Evolutionary conservation across 148 eudicot genomes (phyloP).

Genomic region (Polygonum maritimum): DNA sequence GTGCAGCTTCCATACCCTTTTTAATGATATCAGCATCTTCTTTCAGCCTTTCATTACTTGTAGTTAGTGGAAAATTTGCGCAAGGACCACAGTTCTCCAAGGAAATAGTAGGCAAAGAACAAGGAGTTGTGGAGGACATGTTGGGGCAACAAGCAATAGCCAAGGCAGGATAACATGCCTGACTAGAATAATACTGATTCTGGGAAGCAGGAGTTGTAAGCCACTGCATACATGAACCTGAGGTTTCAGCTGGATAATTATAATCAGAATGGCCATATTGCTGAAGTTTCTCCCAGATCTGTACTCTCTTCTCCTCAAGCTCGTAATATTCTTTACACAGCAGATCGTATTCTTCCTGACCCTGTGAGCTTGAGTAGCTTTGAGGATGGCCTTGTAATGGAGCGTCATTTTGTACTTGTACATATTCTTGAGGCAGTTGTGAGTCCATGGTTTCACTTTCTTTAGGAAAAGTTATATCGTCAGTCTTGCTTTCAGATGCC

Average conservation of each 20-base stretch:
- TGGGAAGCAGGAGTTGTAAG: slow-evolving; percentile 24
- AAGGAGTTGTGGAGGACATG: slow-evolving; percentile 35
- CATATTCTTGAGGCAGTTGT: slow-evolving; percentile 14
- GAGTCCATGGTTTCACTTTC: slow-evolving; percentile 23
- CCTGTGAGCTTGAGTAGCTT: slow-evolving; percentile 23
- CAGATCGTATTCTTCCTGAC: slow-evolving; percentile 42
- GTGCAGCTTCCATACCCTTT: slow-evolving; percentile 60
- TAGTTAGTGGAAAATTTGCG: slow-evolving; percentile 19
- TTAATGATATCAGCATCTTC: slow-evolving; percentile 40
- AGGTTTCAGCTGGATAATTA: slow-evolving; percentile 27
- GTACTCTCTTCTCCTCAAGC: slow-evolving; percentile 70
- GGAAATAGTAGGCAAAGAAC: slow-evolving; percentile 7
- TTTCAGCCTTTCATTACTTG: slow-evolving; percentile 18
- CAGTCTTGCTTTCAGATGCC: neutral
- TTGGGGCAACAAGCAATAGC: slow-evolving; percentile 37
- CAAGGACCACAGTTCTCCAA: slow-evolving; percentile 18
- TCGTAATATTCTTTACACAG: slow-evolving; percentile 60
- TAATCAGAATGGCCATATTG: slow-evolving; percentile 33
- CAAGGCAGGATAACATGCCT: slow-evolving; percentile 25
- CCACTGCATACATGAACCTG: slow-evolving; percentile 27
- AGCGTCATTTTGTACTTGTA: slow-evolving; percentile 17
- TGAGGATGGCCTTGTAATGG: slow-evolving; percentile 21
- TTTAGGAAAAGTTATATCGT: neutral
- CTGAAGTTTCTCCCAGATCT: slow-evolving; percentile 63
- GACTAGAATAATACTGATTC: slow-evolving; percentile 33